Base-by-base conservation (phyloP, 768 basidiomycete species). In the Tylopilus plumbeoviolaceoides region DNA sequence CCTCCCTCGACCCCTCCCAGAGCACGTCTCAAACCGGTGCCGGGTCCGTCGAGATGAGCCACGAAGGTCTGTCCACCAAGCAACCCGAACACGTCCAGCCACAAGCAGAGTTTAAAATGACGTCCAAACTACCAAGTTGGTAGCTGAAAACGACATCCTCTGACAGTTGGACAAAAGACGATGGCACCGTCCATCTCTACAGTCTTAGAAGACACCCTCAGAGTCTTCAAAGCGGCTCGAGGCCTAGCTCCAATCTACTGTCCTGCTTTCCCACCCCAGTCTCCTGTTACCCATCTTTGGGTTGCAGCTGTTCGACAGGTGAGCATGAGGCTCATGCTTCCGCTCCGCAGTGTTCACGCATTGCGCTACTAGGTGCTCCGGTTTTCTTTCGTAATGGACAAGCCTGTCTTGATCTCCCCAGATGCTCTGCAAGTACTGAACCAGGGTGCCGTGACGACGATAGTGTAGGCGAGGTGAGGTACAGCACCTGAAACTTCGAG, bases 1-100 rank as follows among this genome's bases (percentile, higher is more conserved):
- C 81, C n/a, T 87, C 85, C 2, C 71, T 88, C 56, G 79, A 82
- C 0, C 87, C 86, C 17, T 89, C 87, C 7, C 87, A 88, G 57
- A 87, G 85, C 3, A 84, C 84, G 2, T 89, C 87, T 17, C 85
- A 89, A 67, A 61, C 48, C 0, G 62, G 53, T 17, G 43, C 47
- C 6, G 51, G 21, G 58, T 74, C 50, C 41, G 41, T 38, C 15
- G 59, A 53, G 28, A 57, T 47, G 1, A 64, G 48, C 31, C 60
- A 63, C 23, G 58, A 64, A 47, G 56, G 38, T 2, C 17, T 42
- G 15, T 4, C 47, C 9, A 28, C 49, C 9, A 66, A 56, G 40
- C 52, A 55, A 3, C 35, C n/a, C 7, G 28, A 42, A 7, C 50
- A 12, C 30, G 9, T 17, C 27, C 28, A 47, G 39, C 17, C 27